Conservation (phyloP, 176 grass and related monocot species). For the Musa itinerans region DNA sequence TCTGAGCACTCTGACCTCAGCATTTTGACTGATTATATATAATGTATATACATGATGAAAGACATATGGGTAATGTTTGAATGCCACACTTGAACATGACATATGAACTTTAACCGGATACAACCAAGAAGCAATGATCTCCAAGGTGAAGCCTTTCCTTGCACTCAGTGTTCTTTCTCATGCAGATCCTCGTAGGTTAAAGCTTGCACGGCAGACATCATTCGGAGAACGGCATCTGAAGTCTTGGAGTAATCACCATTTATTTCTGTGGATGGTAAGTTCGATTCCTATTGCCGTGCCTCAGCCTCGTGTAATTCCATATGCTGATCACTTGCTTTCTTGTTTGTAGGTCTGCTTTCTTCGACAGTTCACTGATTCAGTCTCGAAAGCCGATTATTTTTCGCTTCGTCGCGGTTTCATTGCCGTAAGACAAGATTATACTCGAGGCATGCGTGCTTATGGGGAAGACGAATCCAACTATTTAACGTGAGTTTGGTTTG, state of each 20-base stretch:
- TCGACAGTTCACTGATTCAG: constrained; percentile 5
- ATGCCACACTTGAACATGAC: no score
- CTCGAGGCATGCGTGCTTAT: no score
- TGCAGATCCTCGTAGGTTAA: constrained; percentile 19
- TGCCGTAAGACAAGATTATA: background rate
- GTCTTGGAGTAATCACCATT: constrained; percentile 1
- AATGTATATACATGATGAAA: no score
- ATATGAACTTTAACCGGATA: no score
- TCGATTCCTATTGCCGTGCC: background rate
- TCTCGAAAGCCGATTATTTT: constrained; percentile 19
- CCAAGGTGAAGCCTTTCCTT: no score
- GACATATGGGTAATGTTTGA: no score
- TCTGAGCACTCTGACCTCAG: no score
- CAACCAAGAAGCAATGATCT: no score
- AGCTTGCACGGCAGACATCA: background rate
- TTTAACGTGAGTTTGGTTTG: background rate
- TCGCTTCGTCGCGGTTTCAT: constrained; percentile 4
- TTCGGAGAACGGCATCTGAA: constrained; percentile 16
- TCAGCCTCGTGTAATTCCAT: background rate
- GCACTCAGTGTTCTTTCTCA: no score
- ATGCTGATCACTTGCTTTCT: background rate
- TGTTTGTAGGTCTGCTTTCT: constrained; percentile 12
- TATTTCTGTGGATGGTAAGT: constrained; percentile 8
- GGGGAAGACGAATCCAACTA: no score
- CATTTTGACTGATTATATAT: no score